Percentiles rank a stretch among this genome's conserved stretches.
Evolutionary conservation across 768 basidiomycete genomes (phyloP).

Genomic region (Kwoniella dendrophila): DNA sequence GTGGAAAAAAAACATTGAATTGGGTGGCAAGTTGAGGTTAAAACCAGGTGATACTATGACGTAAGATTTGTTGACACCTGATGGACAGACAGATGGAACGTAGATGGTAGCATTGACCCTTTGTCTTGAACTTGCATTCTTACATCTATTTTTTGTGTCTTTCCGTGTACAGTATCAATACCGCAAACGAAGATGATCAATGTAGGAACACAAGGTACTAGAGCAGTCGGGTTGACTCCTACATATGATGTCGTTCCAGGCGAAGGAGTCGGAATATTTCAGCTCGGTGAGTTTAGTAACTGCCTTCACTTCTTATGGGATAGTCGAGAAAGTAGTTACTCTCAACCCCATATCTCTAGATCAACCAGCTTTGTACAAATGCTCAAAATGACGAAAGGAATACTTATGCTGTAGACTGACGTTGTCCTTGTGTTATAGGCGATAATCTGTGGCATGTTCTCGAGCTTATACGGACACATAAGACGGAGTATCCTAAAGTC

Average conservation of each 20-base stretch:
- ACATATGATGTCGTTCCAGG: slow-evolving; percentile 44
- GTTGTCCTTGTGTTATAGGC: slow-evolving; percentile 23
- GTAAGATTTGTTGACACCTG: not conserved
- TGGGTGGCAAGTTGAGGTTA: not conserved
- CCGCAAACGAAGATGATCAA: slow-evolving; percentile 4
- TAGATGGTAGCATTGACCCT: not conserved
- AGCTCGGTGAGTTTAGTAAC: slow-evolving; percentile 37
- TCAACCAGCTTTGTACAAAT: not conserved
- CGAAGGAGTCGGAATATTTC: slow-evolving; percentile 41
- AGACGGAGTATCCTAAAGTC: slow-evolving; percentile 42
- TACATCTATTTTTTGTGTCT: not conserved
- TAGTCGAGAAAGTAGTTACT: no score
- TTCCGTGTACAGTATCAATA: not conserved
- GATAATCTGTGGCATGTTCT: slow-evolving; percentile 52
- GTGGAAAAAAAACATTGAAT: not conserved
- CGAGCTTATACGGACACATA: slow-evolving; percentile 42
- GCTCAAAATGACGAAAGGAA: not conserved
- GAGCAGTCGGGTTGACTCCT: slow-evolving; percentile 17
- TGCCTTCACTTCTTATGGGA: not conserved
- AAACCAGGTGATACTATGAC: not conserved
- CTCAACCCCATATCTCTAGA: no score
- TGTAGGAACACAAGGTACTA: slow-evolving; percentile 2
- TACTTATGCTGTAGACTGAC: not conserved
- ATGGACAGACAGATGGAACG: not conserved
- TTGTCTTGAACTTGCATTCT: not conserved